Base-by-base conservation (phyloP, 2,329 filamentous ascomycete genomes). In the Sporothrix pseudoabietina region DNA sequence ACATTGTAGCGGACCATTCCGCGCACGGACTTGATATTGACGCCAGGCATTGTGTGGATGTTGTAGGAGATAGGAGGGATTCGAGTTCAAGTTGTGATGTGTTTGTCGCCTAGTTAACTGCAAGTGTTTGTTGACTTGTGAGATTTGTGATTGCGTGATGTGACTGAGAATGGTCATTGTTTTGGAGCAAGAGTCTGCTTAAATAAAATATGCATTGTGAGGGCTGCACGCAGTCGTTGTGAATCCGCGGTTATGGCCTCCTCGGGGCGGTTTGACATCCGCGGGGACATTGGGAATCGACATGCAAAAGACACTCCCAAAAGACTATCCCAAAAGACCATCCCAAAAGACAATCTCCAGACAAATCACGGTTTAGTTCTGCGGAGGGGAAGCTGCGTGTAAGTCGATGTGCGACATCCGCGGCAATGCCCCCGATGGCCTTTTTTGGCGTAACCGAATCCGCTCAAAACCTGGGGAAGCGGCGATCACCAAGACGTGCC, bases 1-100 rank as follows among this genome's bases (percentile, higher is more conserved):
- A 71, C 35, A 55, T 71, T 63, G 41, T 71, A 71, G 39, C 69
- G 69, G 26, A 71, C 69, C 35, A 30, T 71, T 26, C 52, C 69
- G 41, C 69, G 69, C 14, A 71, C 55, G 26, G 54, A 32, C 32
- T 35, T 30, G 41, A 63, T 19, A 19, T 41, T 30, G 14, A 57
- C 54, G 14, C 55, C 69, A 44, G 55, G 69, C 69, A 71, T 71
- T 16, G 8, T 71, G 69, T 5, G 16, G 39, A 26, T 55, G 55
- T 16, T 59, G 55, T 35, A 35, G 35, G 35, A 35, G 35, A 3
- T 59, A 2, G 26, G 26, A 26, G 26, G 2, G 26, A 26, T 26
- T 26, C 26, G 57, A 12, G 35, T 32, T 59, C 32, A 26, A 26
- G 12, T 4, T 26, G 10, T 57, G 22, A 5, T 32, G 26, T 30